phyloP scores from a whole-genome alignment of 495 filamentous ascomycete species.

The Amorphotheca resinae region DNA sequence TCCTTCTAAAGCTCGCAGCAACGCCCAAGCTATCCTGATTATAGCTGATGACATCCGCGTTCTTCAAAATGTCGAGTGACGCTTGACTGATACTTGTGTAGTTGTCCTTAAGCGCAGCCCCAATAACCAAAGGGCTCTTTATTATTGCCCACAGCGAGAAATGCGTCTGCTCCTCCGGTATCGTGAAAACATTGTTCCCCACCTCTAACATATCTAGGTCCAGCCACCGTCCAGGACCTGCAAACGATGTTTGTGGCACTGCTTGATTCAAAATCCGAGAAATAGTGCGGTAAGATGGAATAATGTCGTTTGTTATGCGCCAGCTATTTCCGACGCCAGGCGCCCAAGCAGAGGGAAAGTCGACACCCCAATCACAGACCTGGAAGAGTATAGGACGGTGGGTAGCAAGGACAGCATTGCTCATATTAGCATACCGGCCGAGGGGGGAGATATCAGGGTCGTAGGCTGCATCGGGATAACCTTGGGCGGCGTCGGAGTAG shows the following conservation, averaged over 20 bases:
- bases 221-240: conserved; percentile 20
- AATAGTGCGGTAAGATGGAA: conserved; percentile 9
- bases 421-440: conserved; percentile 19
- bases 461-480: conserved; percentile 30
- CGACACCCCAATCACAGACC: conserved; percentile 30
- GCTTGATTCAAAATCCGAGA: conserved; percentile 16
- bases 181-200: conserved; percentile 44
- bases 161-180: conserved; percentile 28
- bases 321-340: conserved; percentile 41
- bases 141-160: conserved; percentile 26
- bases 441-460: conserved; percentile 18
- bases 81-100: conserved; percentile 22
- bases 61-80: conserved; percentile 42
- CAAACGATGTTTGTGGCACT: conserved; percentile 16
- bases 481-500: conserved; percentile 24
- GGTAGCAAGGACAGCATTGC: conserved; percentile 21
- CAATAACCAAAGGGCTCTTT: conserved; percentile 26
- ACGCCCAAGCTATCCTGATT: conserved; percentile 41
- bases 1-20: conserved; percentile 22
- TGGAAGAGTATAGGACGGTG: conserved; percentile 25
- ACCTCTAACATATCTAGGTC: conserved; percentile 59
- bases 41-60: conserved; percentile 44
- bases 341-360: conserved; percentile 34
- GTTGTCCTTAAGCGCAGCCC: conserved; percentile 29
- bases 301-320: conserved; percentile 41